Conservation (phyloP, 345 rosid genomes). For the Syzygium jambos region DNA sequence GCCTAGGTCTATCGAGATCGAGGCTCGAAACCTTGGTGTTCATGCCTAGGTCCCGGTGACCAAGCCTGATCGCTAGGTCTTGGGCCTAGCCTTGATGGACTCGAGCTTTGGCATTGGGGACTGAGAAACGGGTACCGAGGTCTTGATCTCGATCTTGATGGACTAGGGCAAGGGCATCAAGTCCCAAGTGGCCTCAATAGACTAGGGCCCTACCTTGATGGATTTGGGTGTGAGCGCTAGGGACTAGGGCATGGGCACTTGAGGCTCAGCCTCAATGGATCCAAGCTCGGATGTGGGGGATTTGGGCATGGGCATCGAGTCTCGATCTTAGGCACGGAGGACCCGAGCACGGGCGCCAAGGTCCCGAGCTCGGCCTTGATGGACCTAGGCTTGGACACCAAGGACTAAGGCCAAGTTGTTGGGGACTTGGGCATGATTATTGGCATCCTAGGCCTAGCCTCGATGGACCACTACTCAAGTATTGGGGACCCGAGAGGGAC, state of each 20-base stretch:
- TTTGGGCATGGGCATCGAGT: fast-evolving
- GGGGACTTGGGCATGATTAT: too few species aligned
- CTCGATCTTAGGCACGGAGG: fast-evolving
- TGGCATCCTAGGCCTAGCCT: too few species aligned
- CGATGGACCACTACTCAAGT: too few species aligned
- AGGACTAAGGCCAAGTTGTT: too few species aligned
- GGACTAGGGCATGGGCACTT: not conserved
- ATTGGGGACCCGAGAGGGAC: too few species aligned
- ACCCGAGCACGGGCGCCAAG: not conserved
- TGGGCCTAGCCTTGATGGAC: not conserved
- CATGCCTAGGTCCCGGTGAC: not conserved
- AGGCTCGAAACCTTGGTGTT: not conserved
- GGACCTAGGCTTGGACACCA: not conserved
- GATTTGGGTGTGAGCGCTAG: not conserved
- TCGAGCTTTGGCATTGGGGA: not conserved
- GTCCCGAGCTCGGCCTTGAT: not conserved
- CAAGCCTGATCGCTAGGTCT: fast-evolving
- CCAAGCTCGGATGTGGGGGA: not conserved
- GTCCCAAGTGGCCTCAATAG: too few species aligned
- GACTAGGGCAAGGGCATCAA: fast-evolving
- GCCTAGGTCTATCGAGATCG: not conserved
- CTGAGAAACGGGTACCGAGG: not conserved
- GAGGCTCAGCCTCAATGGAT: not conserved
- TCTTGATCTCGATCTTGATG: fast-evolving
- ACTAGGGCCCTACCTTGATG: not conserved